phyloP scores from a whole-genome alignment of 2,329 filamentous ascomycete genomes.

The Leptographium lundbergii region DNA sequence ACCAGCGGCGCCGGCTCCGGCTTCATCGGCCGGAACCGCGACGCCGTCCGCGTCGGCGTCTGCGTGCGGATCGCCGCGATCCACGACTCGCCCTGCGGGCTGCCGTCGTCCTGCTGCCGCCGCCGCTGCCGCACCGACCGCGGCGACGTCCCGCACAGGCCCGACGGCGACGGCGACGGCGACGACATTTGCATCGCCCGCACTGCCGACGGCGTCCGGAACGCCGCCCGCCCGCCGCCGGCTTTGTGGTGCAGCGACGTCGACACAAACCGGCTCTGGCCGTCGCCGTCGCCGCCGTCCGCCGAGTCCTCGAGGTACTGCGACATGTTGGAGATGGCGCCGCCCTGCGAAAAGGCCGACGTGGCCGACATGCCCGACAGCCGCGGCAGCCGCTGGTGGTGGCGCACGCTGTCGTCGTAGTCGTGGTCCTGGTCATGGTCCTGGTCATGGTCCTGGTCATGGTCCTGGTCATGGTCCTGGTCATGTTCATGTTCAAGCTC shows the following conservation, averaged over 20 bases:
- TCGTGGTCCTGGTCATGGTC: slow-evolving; percentile 6
- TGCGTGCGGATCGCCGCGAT: slow-evolving; percentile 26
- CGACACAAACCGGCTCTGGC: slow-evolving; percentile 31
- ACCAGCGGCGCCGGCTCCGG: slow-evolving; percentile 50
- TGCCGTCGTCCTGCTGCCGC: background rate
- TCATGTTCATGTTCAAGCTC: background rate
- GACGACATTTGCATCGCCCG: slow-evolving; percentile 62
- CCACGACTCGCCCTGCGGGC: background rate
- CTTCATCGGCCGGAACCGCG: slow-evolving; percentile 42
- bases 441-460: background rate
- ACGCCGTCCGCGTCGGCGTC: slow-evolving; percentile 31
- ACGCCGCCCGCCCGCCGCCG: slow-evolving; percentile 42
- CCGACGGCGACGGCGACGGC: slow-evolving; percentile 36
- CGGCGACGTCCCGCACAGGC: slow-evolving; percentile 35
- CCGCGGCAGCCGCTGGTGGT: background rate
- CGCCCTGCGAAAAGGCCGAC: background rate
- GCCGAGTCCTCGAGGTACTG: slow-evolving; percentile 37
- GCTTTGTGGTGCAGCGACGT: too few species aligned
- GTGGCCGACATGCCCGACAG: background rate
- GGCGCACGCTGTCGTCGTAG: background rate
- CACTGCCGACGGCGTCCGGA: slow-evolving; percentile 57
- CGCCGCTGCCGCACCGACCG: slow-evolving; percentile 33
- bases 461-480: slow-evolving; percentile 4
- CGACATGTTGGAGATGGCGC: slow-evolving; percentile 40
- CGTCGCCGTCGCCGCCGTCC: slow-evolving; percentile 19